These are phyloP conservation scores for Pythium utonaiense DNA, from an alignment of 352 stramenopile genomes.

Conservation along the genomic window DNA sequence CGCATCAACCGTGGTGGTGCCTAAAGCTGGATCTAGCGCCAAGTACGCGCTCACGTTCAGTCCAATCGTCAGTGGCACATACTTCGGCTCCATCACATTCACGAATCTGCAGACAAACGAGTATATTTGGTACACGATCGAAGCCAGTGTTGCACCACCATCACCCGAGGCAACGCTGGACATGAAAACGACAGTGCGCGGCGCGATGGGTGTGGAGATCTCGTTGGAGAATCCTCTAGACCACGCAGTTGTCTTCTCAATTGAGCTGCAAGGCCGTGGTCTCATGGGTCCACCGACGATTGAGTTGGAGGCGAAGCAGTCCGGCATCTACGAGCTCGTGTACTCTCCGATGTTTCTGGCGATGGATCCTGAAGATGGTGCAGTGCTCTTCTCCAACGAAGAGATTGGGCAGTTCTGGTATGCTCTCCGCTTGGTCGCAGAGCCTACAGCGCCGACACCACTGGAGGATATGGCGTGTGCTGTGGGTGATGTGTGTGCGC, in stretches of 20 bases:
- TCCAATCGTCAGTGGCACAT: conserved; percentile 87
- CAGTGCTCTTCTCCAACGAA: conserved; percentile 88
- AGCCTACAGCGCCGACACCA: conserved; percentile 36
- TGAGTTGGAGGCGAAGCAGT: conserved; percentile 57
- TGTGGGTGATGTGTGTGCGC: conserved; percentile 74
- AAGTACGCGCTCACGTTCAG: conserved; percentile 86
- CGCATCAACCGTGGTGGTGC: conserved; percentile 44
- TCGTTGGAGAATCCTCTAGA: conserved; percentile 88
- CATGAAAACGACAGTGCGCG: conserved; percentile 78
- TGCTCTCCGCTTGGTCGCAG: conserved; percentile 70
- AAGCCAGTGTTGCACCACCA: conserved; percentile 76
- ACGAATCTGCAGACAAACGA: conserved; percentile 74
- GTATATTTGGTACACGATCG: conserved; percentile 93
- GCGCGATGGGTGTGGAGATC: conserved; percentile 88
- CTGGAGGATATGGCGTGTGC: conserved; percentile 80
- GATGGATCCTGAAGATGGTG: conserved; percentile 43
- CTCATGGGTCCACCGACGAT: conserved; percentile 81
- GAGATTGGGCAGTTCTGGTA: conserved; percentile 95
- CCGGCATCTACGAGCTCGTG: conserved; percentile 88
- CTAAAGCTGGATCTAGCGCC: conserved; percentile 20
- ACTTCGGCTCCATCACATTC: conserved; percentile 93
- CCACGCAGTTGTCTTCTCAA: conserved; percentile 77
- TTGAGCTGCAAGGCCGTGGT: conserved; percentile 82
- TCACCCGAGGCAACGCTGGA: conserved; percentile 79
- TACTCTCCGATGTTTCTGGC: conserved; percentile 80